Conservation (phyloP, 805 yeast genomes). For the Candida andamanensis region DNA sequence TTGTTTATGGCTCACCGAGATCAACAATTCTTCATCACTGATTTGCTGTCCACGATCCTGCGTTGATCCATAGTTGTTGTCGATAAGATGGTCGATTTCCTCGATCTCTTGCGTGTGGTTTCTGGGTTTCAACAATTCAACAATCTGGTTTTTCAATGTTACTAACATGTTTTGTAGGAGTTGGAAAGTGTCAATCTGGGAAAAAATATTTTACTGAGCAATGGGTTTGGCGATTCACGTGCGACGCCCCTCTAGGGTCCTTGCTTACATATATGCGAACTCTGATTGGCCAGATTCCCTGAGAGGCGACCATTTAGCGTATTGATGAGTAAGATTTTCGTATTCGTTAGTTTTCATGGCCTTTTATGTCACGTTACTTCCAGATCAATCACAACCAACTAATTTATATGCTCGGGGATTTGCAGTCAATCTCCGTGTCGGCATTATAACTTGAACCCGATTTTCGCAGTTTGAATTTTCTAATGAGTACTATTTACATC, state of each 20-base stretch:
- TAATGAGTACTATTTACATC: conserved; percentile 58
- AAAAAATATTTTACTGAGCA: conserved; percentile 1
- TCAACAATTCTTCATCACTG: conserved; percentile 30
- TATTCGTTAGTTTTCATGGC: too few relatives aligned
- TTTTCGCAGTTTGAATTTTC: too few relatives aligned
- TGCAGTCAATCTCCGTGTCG: too few relatives aligned
- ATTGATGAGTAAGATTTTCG: too few relatives aligned
- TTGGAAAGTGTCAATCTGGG: neutral
- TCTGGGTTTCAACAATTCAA: conserved; percentile 18
- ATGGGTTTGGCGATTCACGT: conserved; percentile 1
- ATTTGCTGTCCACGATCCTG: conserved; percentile 30
- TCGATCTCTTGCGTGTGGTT: conserved; percentile 27
- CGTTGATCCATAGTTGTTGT: conserved; percentile 35
- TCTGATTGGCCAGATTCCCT: conserved; percentile 4
- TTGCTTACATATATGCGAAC: conserved; percentile 4
- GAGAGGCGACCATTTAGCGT: too few relatives aligned
- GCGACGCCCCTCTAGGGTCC: conserved; percentile 6
- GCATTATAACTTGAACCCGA: too few relatives aligned
- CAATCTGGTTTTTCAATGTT: conserved; percentile 32
- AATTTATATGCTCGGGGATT: too few relatives aligned
- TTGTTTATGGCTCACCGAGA: conserved; percentile 17
- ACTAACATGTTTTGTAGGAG: conserved; percentile 26
- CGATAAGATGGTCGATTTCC: conserved; percentile 26
- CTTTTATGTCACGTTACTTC: too few relatives aligned
- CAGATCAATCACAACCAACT: too few relatives aligned